Evolutionary conservation across 139 green algal species (phyloP), one percentile per base, ranked within the genome.

Genomic region (Parachlorella kessleri): DNA sequence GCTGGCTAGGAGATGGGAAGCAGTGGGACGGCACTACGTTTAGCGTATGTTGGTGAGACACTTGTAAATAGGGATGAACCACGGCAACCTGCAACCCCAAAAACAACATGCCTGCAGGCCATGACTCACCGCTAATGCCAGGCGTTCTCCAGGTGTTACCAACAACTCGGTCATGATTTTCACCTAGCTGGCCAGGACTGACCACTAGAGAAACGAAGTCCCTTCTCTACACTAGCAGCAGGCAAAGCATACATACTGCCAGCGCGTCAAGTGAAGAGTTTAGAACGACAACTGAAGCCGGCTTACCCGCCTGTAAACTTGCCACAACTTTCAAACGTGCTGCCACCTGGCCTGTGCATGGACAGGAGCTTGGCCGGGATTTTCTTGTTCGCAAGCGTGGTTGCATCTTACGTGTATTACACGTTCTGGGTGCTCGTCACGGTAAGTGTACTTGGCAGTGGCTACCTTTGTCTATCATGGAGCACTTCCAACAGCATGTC

Each of bases 371-470:
- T 21, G 18, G 28, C 21, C 6, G 70, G 71, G 10, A 66, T 37
- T 40, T 35, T 85, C 24, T 0, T 80, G 32, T 24, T 86, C 8
- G 63, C 30, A 24, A 28, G 28, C 5, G 24, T 72, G 26, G 39
- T 32, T 18, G 28, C 73, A 4, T 54, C 40, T 9, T 93, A 90
- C 70, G 41, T 40, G 28, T 93, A 91, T 70, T 68, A 81, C 30
- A 90, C 69, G 1, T 38, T 84, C 40, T 93, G 88, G 89, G 66
- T 92, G 3, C 77, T 93, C 7, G 73, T 87, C 8, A 86, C 82
- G 70, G 88, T 92, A 54, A 23, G 88, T 72, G 2, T 8, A 42
- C 28, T 18, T 4, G 18, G 7, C 28, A 36, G 4, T 18, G 4
- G 8, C 8, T 63, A n/a, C 38, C 30, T 1, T 40, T 26, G 35